Percentiles rank a stretch among this genome's conserved stretches.
These are phyloP conservation scores for Clarireedia monteithiana DNA, from an alignment of 2,329 filamentous ascomycete species.

Conservation along the genomic window DNA sequence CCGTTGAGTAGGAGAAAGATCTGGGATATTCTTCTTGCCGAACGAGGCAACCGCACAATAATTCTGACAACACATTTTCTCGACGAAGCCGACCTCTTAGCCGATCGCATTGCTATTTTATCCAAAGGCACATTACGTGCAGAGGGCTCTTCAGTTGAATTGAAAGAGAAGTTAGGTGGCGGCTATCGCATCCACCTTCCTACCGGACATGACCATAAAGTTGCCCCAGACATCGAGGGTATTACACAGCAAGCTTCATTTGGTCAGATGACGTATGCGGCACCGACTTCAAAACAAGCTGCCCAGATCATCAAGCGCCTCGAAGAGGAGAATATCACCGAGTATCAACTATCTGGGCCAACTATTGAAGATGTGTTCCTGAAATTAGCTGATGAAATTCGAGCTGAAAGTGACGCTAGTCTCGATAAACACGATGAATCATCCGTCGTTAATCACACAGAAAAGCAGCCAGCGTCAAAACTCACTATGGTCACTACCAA, in stretches of 20 bases:
- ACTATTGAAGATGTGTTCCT: constrained; percentile 92
- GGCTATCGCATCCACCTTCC: constrained; percentile 77
- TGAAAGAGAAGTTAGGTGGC: constrained; percentile 75
- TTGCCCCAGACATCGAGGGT: constrained; percentile 43
- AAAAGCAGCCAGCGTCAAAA: constrained; percentile 24
- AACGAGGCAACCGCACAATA: constrained; percentile 74
- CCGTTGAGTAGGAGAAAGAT: constrained; percentile 81
- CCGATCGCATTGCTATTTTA: constrained; percentile 81
- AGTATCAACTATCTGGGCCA: constrained; percentile 81
- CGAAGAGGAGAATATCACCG: constrained; percentile 57
- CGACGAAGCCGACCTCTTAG: constrained; percentile 83
- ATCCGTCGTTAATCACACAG: constrained; percentile 6
- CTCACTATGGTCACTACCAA: constrained; percentile 4
- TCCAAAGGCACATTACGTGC: constrained; percentile 79
- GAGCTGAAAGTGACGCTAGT: constrained; percentile 37
- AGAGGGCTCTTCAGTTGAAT: constrained; percentile 73
- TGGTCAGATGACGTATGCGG: constrained; percentile 66
- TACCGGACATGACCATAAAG: constrained; percentile 43
- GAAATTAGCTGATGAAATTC: constrained; percentile 73
- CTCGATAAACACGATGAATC: constrained; percentile 8
- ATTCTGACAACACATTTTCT: constrained; percentile 89
- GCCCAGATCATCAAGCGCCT: constrained; percentile 63
- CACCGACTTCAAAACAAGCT: constrained; percentile 61
- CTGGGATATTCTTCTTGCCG: constrained; percentile 85
- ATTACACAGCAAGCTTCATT: constrained; percentile 52